Evolutionary conservation across 148 eudicot species (phyloP), one percentile per base, ranked within the genome.

Genomic region (Hydrangea macrophylla): DNA sequence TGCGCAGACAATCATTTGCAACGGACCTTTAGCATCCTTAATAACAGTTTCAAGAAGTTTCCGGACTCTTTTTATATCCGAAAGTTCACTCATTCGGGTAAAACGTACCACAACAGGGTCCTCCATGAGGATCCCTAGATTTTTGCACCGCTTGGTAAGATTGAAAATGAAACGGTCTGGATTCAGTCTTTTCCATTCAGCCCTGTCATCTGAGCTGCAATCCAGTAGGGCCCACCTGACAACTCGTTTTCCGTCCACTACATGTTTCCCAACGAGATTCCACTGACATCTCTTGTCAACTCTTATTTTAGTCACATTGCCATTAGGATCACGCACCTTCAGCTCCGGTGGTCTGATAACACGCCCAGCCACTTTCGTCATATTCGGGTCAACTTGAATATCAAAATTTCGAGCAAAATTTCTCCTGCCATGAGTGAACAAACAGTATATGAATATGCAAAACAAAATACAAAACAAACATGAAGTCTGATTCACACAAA

Each of bases 211-310:
- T 0, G 9, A 23, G 51, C 75, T 75, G 42, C 87, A 85, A 71
- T 87, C 96, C 8, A 90, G 10, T 63, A 87, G 55, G 33, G 86
- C 96, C 96, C 92, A 90, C 28, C 85, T 79, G 25, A 65, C 74
- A 27, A 82, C 36, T 18, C 80, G 48, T 60, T 69, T 83, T 22
- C 86, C 96, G 22, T 78, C 85, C 30, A 80, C 80, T 6, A 90
- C 81, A 9, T 78, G 64, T 31, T 76, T 85, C 2, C 64, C 48
- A 37, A 73, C 60, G 60, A 90, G 88, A 70, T 85, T 87, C 88
- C 90, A 87, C 23, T 85, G 85, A 64, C 90, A 77, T 39, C 73
- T 82, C 10, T 77, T 55, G 62, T 82, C 83, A 36, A 85, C 86
- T 27, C 18, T 62, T 15, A 81, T 58, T 0, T 22, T 3, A n/a